phyloP scores from a whole-genome alignment of 2,329 filamentous ascomycete genomes.

The Xylariales sp. region DNA sequence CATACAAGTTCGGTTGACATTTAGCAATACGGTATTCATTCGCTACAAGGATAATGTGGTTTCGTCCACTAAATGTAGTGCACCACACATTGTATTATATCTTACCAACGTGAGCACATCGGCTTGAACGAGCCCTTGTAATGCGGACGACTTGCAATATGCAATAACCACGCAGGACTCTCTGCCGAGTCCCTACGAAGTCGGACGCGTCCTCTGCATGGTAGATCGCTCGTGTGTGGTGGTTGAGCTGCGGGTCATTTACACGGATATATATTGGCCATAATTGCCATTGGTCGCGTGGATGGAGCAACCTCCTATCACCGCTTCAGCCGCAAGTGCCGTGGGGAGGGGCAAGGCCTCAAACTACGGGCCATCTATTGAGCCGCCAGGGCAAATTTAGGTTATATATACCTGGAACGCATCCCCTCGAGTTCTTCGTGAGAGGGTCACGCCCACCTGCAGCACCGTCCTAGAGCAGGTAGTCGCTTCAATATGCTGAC shows the following conservation, averaged over 20 bases:
- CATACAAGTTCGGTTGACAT: background rate
- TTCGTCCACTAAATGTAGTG: background rate
- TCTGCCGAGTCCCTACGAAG: slow-evolving; percentile 25
- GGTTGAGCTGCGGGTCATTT: slow-evolving; percentile 34
- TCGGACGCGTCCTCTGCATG: slow-evolving; percentile 4
- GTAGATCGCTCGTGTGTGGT: slow-evolving; percentile 31
- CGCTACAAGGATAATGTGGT: background rate
- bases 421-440: slow-evolving; percentile 21
- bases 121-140: background rate
- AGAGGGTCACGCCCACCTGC: slow-evolving; percentile 31
- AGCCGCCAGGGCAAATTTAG: slow-evolving; percentile 42
- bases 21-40: background rate
- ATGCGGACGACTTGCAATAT: background rate
- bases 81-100: background rate
- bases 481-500: slow-evolving; percentile 41
- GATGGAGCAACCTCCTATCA: slow-evolving; percentile 43
- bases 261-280: slow-evolving; percentile 41
- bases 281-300: slow-evolving; percentile 42
- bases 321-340: slow-evolving; percentile 44
- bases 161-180: slow-evolving; percentile 1
- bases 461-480: slow-evolving; percentile 30
- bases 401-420: slow-evolving; percentile 43
- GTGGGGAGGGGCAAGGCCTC: slow-evolving; percentile 43
- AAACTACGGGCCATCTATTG: slow-evolving; percentile 42
- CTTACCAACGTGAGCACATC: background rate